Percentiles rank a stretch among this genome's conserved stretches.
phyloP scores from a whole-genome alignment of 1,139 yeast species.

The Geotrichum restrictum region DNA sequence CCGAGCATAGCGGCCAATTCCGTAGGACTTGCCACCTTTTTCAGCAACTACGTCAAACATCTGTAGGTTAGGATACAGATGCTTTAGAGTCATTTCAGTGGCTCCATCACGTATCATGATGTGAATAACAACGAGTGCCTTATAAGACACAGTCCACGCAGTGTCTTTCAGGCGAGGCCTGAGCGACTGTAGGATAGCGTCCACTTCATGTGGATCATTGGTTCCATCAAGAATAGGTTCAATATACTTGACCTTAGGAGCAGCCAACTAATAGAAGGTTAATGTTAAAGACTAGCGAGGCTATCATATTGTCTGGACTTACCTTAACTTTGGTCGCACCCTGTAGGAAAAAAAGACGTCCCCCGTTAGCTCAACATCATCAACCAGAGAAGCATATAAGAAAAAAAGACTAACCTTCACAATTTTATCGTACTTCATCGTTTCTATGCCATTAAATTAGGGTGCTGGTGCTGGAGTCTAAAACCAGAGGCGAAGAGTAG shows the following conservation, averaged over 20 bases:
- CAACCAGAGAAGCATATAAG: neutral
- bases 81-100: conserved; percentile 61
- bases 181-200: conserved; percentile 63
- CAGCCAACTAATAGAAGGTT: conserved; percentile 61
- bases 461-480: neutral
- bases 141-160: conserved; percentile 84
- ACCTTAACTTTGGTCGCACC: conserved; percentile 66
- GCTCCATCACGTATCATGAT: conserved; percentile 93
- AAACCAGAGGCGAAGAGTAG: neutral
- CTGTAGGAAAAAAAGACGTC: conserved; percentile 25
- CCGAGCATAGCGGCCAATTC: conserved; percentile 63
- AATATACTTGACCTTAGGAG: conserved; percentile 92
- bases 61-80: conserved; percentile 55
- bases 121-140: conserved; percentile 78
- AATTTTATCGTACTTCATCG: conserved; percentile 45
- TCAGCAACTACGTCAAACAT: conserved; percentile 50
- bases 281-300: conserved; percentile 34
- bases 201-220: conserved; percentile 54
- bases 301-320: conserved; percentile 34
- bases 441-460: conserved; percentile 1
- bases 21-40: conserved; percentile 52
- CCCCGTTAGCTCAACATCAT: conserved; percentile 2
- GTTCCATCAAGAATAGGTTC: conserved; percentile 89
- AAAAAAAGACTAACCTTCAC: conserved; percentile 46
- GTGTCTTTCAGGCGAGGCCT: conserved; percentile 62